phyloP scores from a whole-genome alignment of 768 basidiomycete species.

The Mrakia blollopis region DNA sequence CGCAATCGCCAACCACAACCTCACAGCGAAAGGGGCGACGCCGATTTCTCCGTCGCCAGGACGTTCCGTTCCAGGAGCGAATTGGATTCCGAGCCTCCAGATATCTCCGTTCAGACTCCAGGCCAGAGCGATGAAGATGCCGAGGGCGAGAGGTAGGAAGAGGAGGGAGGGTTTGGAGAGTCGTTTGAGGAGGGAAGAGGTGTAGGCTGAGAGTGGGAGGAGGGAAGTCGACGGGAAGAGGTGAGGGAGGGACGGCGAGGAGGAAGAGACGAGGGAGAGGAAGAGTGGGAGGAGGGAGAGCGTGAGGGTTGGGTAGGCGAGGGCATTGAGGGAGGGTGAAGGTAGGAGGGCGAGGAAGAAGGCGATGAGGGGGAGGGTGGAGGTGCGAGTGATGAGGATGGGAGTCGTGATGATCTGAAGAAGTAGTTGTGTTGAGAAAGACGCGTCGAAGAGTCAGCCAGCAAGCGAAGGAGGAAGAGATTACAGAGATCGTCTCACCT shows the following conservation, averaged over 20 bases:
- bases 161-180: not conserved
- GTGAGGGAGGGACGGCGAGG: not conserved
- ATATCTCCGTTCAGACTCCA: slow-evolving; percentile 17
- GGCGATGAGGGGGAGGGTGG: not conserved
- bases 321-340: not conserved
- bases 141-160: not conserved
- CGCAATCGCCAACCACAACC: slow-evolving; percentile 6
- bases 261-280: slow-evolving; percentile 2
- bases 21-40: not conserved
- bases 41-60: slow-evolving; percentile 1
- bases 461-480: not conserved
- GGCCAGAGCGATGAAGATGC: not conserved
- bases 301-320: slow-evolving; percentile 9
- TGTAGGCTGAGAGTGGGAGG: slow-evolving; percentile 12
- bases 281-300: slow-evolving; percentile 1
- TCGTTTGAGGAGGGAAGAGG: not conserved
- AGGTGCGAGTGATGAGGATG: not conserved
- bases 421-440: not conserved
- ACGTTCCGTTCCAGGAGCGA: not conserved
- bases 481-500: not conserved
- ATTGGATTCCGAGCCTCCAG: not conserved
- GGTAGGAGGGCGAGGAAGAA: not conserved
- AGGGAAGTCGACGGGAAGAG: not conserved
- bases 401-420: not conserved
- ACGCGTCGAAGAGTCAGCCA: not conserved